phyloP scores from a whole-genome alignment of 805 yeast species.

The Pichia kluyveri region DNA sequence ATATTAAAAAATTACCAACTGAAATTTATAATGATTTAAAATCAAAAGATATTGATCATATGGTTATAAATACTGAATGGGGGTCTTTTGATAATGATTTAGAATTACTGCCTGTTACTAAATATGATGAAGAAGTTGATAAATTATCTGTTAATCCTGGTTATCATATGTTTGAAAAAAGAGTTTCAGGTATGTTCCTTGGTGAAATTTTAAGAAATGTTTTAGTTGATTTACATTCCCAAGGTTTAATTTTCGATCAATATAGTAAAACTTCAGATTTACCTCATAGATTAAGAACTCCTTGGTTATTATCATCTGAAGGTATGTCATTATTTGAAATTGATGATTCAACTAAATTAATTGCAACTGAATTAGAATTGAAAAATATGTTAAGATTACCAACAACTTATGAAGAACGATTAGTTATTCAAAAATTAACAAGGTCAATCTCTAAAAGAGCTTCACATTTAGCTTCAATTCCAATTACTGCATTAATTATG shows the following conservation, averaged over 20 bases:
- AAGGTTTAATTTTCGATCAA: constrained; percentile 50
- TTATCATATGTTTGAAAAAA: constrained; percentile 85
- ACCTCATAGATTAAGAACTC: constrained; percentile 60
- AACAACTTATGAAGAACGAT: constrained; percentile 63
- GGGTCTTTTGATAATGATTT: constrained; percentile 90
- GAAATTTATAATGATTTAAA: constrained; percentile 29
- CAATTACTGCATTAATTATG: constrained; percentile 71
- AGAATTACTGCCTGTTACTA: constrained; percentile 64
- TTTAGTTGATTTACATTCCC: constrained; percentile 55
- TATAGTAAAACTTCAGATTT: constrained; percentile 33
- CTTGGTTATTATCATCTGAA: constrained; percentile 75
- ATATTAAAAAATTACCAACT: constrained; percentile 66
- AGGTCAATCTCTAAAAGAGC: constrained; percentile 80
- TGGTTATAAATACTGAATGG: constrained; percentile 97
- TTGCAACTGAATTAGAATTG: constrained; percentile 60
- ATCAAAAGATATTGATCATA: constrained; percentile 44
- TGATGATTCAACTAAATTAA: constrained; percentile 68
- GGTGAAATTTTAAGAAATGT: constrained; percentile 82
- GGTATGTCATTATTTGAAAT: constrained; percentile 80
- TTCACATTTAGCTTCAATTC: constrained; percentile 84
- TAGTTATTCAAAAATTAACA: constrained; percentile 62
- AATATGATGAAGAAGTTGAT: constrained; percentile 69
- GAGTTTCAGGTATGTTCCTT: constrained; percentile 85
- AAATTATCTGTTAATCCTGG: constrained; percentile 71
- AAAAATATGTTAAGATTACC: constrained; percentile 61